phyloP scores from a whole-genome alignment of 257 asterid genomes.

The Rauvolfia tetraphylla region DNA sequence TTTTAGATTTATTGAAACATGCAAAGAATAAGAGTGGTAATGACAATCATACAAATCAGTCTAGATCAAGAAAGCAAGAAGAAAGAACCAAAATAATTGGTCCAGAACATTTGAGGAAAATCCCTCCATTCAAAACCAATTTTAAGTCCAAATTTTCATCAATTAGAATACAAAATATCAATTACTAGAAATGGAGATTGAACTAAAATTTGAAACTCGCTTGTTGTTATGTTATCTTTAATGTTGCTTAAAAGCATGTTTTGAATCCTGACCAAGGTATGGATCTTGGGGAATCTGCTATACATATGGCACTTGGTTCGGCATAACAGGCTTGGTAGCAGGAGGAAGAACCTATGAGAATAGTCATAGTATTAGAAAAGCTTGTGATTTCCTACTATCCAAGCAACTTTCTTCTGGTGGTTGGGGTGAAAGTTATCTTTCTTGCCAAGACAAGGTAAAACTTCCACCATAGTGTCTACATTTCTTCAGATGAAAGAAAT shows the following conservation, averaged over 20 bases:
- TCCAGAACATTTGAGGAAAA: too few species aligned
- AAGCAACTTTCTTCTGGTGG: conserved; percentile 67
- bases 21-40: too few species aligned
- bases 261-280: conserved; percentile 34
- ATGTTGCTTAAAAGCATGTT: too few species aligned
- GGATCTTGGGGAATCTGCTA: conserved; percentile 84
- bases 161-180: not conserved
- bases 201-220: too few species aligned
- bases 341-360: conserved; percentile 52
- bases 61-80: not conserved
- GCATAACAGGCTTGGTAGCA: conserved; percentile 44
- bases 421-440: conserved; percentile 77
- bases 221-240: too few species aligned
- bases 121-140: too few species aligned
- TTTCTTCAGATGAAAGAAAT: too few species aligned
- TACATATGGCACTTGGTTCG: conserved; percentile 79
- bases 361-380: conserved; percentile 44
- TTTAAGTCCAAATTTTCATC: too few species aligned
- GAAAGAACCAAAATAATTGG: too few species aligned
- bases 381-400: conserved; percentile 58
- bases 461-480: not conserved
- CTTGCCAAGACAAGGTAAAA: conserved; percentile 57
- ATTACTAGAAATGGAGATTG: too few species aligned
- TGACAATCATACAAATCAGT: not conserved
- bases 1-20: too few species aligned